Conservation (phyloP, 1,139 yeast genomes). For the Candida freyschussii region DNA sequence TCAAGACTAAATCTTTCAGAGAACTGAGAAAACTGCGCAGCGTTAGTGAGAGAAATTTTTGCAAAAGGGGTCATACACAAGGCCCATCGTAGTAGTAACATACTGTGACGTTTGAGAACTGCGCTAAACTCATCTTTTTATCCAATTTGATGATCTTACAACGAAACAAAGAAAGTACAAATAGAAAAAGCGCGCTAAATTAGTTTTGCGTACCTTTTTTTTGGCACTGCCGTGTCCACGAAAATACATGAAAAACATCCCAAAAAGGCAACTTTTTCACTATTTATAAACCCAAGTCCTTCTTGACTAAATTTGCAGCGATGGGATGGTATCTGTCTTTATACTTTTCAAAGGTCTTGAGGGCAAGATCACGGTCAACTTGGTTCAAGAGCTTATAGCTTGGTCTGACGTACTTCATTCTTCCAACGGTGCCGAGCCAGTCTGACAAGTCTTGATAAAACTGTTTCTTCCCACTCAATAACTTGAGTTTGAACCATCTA, state of each 20-base stretch:
- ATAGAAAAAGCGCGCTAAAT: not conserved
- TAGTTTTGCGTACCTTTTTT: constrained; percentile 1
- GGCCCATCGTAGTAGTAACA: constrained; percentile 7
- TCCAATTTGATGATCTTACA: not conserved
- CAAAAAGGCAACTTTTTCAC: not conserved
- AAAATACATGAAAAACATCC: constrained; percentile 1
- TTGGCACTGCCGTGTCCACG: not conserved
- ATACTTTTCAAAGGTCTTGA: constrained; percentile 55
- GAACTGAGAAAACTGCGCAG: constrained; percentile 33
- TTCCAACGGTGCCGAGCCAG: constrained; percentile 88
- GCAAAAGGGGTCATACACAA: constrained; percentile 1
- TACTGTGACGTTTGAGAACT: constrained; percentile 29
- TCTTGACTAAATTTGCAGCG: constrained; percentile 71
- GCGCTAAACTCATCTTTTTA: constrained; percentile 21
- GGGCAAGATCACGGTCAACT: constrained; percentile 64
- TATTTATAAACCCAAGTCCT: constrained; percentile 45
- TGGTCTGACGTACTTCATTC: constrained; percentile 94
- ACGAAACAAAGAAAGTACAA: not conserved
- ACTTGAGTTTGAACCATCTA: constrained; percentile 67
- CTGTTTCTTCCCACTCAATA: constrained; percentile 42
- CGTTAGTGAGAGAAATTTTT: constrained; percentile 8
- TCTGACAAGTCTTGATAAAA: constrained; percentile 55
- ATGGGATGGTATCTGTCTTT: constrained; percentile 76
- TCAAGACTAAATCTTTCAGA: constrained; percentile 50
- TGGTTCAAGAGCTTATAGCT: constrained; percentile 62